Evolutionary conservation across 2,329 filamentous ascomycete genomes (phyloP), one percentile per base, ranked within the genome.

Genomic region (Fusarium sp.): DNA sequence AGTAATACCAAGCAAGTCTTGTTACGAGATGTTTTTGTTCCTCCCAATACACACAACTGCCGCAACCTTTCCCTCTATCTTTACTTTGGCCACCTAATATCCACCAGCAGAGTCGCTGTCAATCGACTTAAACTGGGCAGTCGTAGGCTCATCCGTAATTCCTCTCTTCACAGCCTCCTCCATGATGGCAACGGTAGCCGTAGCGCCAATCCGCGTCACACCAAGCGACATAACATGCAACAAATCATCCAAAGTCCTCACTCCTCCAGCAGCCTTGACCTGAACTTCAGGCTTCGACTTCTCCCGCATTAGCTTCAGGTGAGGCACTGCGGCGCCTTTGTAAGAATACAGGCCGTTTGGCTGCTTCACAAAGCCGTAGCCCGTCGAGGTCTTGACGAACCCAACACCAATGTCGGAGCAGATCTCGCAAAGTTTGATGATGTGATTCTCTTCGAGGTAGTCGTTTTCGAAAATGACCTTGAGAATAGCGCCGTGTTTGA

Each of bases 401-500:
- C 85, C 89, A 0, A 91, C 89, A 0, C 80, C 80, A 0, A 88
- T 38, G 0, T 82, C 77, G 0, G 85, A 85, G 76, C 89, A 91
- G 34, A 91, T 89, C 77, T 85, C 75, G 75, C 89, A 91, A 0
- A 91, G 81, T 7, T 79, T 82, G 10, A 84, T 73, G 60, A 91
- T 89, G 40, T 90, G 84, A 13, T 85, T 76, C 0, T 87, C 81
- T 2, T 82, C 31, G 0, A 91, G 83, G 70, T 86, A 91, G 75
- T 90, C 89, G 72, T 89, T 91, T 74, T 91, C 89, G 64, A 91
- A 91, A 58, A 91, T 91, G 60, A 91, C 89, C 76, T 91, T 91
- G 8, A 91, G 82, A 1, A 84, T 81, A 0, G 84, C 87, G 0
- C 84, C 85, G 8, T 81, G 66, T n/a, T 78, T 75, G 1, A 77